Base-by-base conservation (phyloP, 2,329 filamentous ascomycete genomes). In the Cordyceps pruinosa region DNA sequence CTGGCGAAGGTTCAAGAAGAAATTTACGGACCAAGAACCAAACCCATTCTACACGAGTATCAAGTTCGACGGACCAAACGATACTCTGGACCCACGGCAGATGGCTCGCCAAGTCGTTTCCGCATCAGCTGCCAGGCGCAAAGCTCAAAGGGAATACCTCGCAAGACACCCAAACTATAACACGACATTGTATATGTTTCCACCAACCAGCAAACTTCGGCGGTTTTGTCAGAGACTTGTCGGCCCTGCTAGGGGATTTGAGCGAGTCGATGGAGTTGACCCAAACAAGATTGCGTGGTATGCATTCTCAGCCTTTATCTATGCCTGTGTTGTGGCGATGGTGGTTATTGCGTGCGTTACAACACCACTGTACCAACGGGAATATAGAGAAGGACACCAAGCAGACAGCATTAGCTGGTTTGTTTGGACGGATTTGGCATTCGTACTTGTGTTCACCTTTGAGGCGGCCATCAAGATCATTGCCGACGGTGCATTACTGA, bases 401-500 rank as follows among this genome's bases (percentile, higher is more conserved):
- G 84, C 84, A 66, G 84, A 77, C 58, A 75, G 82, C 46, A 79
- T 78, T 58, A 94, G 93, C 66, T 99, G 95, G 94, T 97, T 97
- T 68, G 88, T 95, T 6, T 97, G 90, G 83, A 89, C 89, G 13
- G 94, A 99, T 70, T 79, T 95, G 71, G 87, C 89, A 7, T 99
- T 99, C 69, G 91, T 93, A 2, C 72, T 88, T 2, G 73, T 99
- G 15, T 99, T 99, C 73, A 88, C 88, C 0, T 68, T 89, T 7
- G 94, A 99, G 71, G 90, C 92, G 1, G 66, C 85, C 6, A 92
- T 99, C 74, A 99, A 99, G 70, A 86, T 96, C 56, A 85, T 99
- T 65, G 94, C 94, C 0, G 94, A 99, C 73, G 94, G 94, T 8
- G 88, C 96, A 65, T 88, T 97, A 69, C 97, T 90, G 84, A 97